Base-by-base conservation (phyloP, 768 basidiomycete species). In the Lactifluus volemus region DNA sequence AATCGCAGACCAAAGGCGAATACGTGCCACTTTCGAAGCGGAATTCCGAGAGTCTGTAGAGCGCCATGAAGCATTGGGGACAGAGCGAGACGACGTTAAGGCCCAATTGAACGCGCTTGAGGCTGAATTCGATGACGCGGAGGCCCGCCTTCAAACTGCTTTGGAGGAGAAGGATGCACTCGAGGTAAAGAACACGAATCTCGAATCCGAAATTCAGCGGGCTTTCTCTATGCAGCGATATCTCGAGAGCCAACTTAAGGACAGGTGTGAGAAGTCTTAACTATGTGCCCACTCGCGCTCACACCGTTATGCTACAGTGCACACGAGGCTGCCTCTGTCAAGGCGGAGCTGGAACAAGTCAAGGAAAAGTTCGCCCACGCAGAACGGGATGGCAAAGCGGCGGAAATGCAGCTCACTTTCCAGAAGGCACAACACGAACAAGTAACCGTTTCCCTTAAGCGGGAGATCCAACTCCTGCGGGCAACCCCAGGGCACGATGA, bases 371-470 rank as follows among this genome's bases (percentile, higher is more conserved):
- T 70, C 70, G 78, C 71, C 47, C 72, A 72, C n/a, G 69, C 74
- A 32, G 77, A 76, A 49, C 67, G 72, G 56, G 77, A 80, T 7
- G 75, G 77, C 39, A 85, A 85, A 66, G 75, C 80, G 10, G 82
- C 84, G 0, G 84, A 89, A 68, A 79, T 88, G 56, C 83, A 83
- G 59, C 77, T 88, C 54, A 81, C 81, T 53, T 72, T 90, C 55
- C 84, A 84, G 67, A 73, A 74, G 21, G 80, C 82, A 8, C 86
- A 90, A 58, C 84, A 86, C 59, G 84, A 85, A 61, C 83, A 88
- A 49, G 80, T 83, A 55, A 75, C 84, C 57, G 68, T 79, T 9
- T 78, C 81, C 51, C 76, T 89, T 36, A 81, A 82, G 48, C 77
- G 77, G 2, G 82, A 89, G 67, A 68, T 90, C 14, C 71, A 76